Evolutionary conservation across 2,329 filamentous ascomycete genomes (phyloP), one percentile per base, ranked within the genome.

Genomic region (Talaromyces atroroseus): DNA sequence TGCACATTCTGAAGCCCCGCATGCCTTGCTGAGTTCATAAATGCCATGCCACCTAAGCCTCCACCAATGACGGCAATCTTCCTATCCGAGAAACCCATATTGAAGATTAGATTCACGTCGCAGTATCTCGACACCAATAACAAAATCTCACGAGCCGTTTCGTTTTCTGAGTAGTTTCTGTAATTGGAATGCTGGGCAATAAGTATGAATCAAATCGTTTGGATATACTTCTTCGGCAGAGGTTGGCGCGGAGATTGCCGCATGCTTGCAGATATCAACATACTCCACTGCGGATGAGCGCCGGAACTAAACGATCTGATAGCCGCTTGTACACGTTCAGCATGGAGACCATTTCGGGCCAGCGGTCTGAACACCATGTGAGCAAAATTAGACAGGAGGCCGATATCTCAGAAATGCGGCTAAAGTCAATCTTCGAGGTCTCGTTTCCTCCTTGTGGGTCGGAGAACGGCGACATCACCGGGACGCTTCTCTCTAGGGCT

Each of bases 31-130:
- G 69, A 69, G 46, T 70, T 72, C 49, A 73, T 61, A 51, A 71
- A 68, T 5, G 69, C 63, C 60, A 75, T 65, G 32, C 72, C 71
- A 24, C 68, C 70, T 14, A 73, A 65, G 21, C 70, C 70, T 29
- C 70, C 70, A 49, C 70, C 70, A 40, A 73, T 53, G 51, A 73
- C 62, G 58, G 66, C 69, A 36, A 72, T 63, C 42, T 61, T 65
- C 24, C 64, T 61, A 51, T 68, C 40, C 52, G 61, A 59, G 56
- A 68, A 67, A 8, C 65, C 64, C 66, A 68, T 68, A 32, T 7
- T 40, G 14, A 4, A 40, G 16, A 40, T 4, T 18, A 29, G 4
- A 8, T 29, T 29, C 26, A 29, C 26, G 26, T 29, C 26, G 8
- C 26, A 29, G 26, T 29, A 29, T 4, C 26, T 5, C 26, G 8